Conservation (phyloP, 495 filamentous ascomycete species). For the Aspergillus mulundensis region DNA sequence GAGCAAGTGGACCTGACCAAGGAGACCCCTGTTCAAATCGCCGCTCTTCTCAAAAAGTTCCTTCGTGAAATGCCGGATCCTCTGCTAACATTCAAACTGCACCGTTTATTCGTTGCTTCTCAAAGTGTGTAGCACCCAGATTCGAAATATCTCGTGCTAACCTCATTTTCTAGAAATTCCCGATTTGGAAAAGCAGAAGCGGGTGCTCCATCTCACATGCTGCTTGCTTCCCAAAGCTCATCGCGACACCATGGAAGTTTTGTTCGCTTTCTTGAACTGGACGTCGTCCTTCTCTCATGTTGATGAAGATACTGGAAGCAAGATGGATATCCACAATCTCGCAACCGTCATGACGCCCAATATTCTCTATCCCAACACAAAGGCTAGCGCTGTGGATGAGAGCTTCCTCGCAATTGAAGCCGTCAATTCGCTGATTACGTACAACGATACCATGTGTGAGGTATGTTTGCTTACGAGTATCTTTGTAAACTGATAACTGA, state of each 20-base stretch:
- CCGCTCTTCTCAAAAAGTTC: conserved; percentile 93
- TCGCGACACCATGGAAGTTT: conserved; percentile 89
- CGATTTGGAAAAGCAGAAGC: conserved; percentile 75
- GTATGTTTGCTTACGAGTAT: conserved; percentile 52
- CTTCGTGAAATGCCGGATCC: conserved; percentile 93
- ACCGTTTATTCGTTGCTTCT: conserved; percentile 82
- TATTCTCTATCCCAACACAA: conserved; percentile 73
- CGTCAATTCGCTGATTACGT: conserved; percentile 81
- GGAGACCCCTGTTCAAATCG: conserved; percentile 87
- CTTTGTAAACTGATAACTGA: conserved; percentile 14
- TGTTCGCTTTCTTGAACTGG: conserved; percentile 98
- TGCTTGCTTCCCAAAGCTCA: conserved; percentile 91
- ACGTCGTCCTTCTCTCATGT: conserved; percentile 94
- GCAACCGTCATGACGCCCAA: conserved; percentile 98
- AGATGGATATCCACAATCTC: conserved; percentile 99
- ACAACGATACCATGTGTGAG: conserved; percentile 94
- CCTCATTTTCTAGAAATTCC: conserved; percentile 59
- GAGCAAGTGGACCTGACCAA: conserved; percentile 76
- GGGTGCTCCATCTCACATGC: conserved; percentile 86
- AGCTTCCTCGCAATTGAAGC: conserved; percentile 92
- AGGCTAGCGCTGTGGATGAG: conserved; percentile 66
- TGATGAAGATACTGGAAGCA: conserved; percentile 85
- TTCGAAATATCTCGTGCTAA: conserved; percentile 22
- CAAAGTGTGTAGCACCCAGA: conserved; percentile 56
- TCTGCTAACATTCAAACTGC: conserved; percentile 90